These are phyloP conservation scores for Knufia fluminis DNA, from an alignment of 2,329 filamentous ascomycete species.

Conservation along the genomic window DNA sequence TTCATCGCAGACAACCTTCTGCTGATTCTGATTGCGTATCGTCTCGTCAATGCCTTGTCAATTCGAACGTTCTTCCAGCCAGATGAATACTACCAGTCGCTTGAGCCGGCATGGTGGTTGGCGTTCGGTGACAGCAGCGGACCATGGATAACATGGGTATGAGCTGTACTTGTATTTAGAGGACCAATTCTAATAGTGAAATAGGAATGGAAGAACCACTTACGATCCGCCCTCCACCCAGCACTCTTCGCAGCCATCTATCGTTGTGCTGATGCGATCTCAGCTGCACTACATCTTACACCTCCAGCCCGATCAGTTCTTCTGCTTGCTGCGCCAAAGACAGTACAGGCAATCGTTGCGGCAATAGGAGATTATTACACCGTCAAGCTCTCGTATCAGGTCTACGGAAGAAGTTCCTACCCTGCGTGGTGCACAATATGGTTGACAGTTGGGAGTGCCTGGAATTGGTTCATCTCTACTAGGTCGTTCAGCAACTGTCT, in stretches of 20 bases:
- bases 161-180: slow-evolving; percentile 24
- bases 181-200: slow-evolving; percentile 8
- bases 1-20: slow-evolving; percentile 23
- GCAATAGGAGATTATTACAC: slow-evolving; percentile 76
- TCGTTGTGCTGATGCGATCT: slow-evolving; percentile 48
- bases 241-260: slow-evolving; percentile 72
- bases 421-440: slow-evolving; percentile 62
- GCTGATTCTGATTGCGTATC: slow-evolving; percentile 51
- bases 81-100: slow-evolving; percentile 92
- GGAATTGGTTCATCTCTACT: slow-evolving; percentile 95
- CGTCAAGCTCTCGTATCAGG: slow-evolving; percentile 65
- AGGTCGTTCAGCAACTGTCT: slow-evolving; percentile 90
- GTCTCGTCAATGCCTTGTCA: slow-evolving; percentile 68
- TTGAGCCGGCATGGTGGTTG: slow-evolving; percentile 87
- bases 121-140: slow-evolving; percentile 63
- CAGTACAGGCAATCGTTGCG: slow-evolving; percentile 68
- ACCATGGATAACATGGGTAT: slow-evolving; percentile 94
- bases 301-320: slow-evolving; percentile 54
- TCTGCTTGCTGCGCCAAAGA: slow-evolving; percentile 61
- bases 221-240: slow-evolving; percentile 89
- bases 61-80: slow-evolving; percentile 92
- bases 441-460: slow-evolving; percentile 67
- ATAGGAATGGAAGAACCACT: slow-evolving; percentile 83
- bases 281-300: slow-evolving; percentile 46
- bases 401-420: slow-evolving; percentile 59